Percentiles rank a stretch among this genome's conserved stretches.
phyloP scores from a whole-genome alignment of 495 filamentous ascomycete species.

The Hyaloscypha hepaticicola region DNA sequence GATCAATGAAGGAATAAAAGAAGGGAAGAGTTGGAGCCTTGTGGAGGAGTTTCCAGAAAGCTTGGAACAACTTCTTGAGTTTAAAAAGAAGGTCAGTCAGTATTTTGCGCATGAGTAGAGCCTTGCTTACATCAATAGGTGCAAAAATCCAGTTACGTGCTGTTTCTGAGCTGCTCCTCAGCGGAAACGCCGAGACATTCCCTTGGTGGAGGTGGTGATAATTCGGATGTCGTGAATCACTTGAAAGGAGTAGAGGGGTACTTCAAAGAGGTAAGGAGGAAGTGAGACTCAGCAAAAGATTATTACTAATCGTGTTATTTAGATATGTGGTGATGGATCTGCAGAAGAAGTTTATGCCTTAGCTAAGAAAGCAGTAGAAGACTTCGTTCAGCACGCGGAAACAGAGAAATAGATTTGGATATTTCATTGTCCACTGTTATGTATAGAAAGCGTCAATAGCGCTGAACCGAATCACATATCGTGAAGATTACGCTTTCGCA shows the following conservation, averaged over 20 bases:
- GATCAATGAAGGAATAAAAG: not conserved
- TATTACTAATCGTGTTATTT: not conserved
- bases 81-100: constrained; percentile 5
- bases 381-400: not conserved
- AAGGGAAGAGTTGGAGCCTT: constrained; percentile 4
- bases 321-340: not conserved
- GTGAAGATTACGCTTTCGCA: too few relatives aligned
- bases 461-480: too few relatives aligned
- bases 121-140: constrained; percentile 2
- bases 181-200: not conserved
- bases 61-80: not conserved
- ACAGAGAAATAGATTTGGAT: not conserved
- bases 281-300: not conserved
- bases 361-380: constrained; percentile 2
- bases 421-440: not conserved
- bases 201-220: not conserved
- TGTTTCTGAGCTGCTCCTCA: not conserved
- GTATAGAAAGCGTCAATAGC: too few relatives aligned
- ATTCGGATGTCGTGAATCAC: constrained; percentile 1
- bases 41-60: not conserved
- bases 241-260: constrained; percentile 3
- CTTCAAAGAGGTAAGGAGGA: constrained; percentile 6
- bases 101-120: not conserved
- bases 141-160: not conserved
- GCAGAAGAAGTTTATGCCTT: not conserved